These are phyloP conservation scores for Fraxinus quadrangulata DNA, from an alignment of 257 asterid genomes.

Conservation along the genomic window DNA sequence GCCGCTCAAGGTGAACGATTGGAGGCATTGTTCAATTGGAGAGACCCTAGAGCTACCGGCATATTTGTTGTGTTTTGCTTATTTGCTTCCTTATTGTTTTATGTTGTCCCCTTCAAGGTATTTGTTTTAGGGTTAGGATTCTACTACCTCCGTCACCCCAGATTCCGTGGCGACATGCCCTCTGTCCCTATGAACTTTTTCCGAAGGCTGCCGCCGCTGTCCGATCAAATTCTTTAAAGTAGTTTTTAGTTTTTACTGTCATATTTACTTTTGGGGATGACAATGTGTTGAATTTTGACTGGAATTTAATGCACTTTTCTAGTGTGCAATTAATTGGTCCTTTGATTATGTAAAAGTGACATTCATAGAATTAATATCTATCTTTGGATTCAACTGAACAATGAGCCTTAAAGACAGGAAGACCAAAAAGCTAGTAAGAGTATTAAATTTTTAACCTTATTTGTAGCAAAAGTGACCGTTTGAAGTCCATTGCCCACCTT, in stretches of 20 bases:
- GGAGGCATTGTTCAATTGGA: constrained; percentile 90
- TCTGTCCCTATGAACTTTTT: constrained; percentile 74
- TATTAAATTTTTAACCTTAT: not conserved
- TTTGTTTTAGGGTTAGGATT: constrained; percentile 60
- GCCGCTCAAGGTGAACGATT: constrained; percentile 91
- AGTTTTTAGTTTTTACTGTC: not conserved
- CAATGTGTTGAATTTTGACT: constrained; percentile 5
- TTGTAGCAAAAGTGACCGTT: constrained; percentile 42
- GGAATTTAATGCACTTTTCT: constrained; percentile 46
- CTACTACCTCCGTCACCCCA: constrained; percentile 81
- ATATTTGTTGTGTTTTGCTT: constrained; percentile 69
- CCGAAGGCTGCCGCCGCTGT: constrained; percentile 80
- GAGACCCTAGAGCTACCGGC: constrained; percentile 82
- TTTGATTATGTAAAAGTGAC: constrained; percentile 19
- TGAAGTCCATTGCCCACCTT: constrained; percentile 1
- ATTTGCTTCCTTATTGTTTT: constrained; percentile 67
- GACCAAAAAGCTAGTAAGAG: constrained; percentile 3
- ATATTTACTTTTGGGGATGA: not conserved
- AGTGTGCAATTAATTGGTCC: constrained; percentile 29
- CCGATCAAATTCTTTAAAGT: constrained; percentile 72
- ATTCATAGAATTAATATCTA: constrained; percentile 27
- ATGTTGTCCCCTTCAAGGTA: constrained; percentile 70
- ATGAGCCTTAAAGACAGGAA: not conserved
- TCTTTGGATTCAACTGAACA: constrained; percentile 10
- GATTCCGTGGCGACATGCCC: constrained; percentile 90